These are phyloP conservation scores for Chytriomyces sp. DNA, from an alignment of 192 early-diverging fungal genomes.

Conservation along the genomic window DNA sequence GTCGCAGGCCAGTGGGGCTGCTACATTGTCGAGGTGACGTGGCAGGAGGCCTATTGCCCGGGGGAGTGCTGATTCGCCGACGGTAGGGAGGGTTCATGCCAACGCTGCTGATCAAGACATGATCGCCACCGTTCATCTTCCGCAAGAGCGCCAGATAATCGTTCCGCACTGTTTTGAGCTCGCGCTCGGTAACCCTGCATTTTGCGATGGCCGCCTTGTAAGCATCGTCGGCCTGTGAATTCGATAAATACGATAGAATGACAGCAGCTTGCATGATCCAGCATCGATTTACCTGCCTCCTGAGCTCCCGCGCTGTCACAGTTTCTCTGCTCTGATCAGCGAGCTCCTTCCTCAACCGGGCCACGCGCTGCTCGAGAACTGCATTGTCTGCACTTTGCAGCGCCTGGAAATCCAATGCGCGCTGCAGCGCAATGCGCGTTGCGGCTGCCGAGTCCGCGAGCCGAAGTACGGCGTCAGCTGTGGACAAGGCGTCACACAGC, in stretches of 20 bases:
- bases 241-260: neutral
- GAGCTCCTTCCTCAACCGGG: neutral
- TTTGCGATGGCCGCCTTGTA: neutral
- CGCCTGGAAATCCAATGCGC: no score
- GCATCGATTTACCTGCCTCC: neutral
- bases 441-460: no score
- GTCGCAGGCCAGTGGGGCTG: no score
- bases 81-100: no score
- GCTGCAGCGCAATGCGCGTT: no score
- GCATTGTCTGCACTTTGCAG: neutral
- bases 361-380: neutral
- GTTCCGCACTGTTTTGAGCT: neutral
- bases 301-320: neutral
- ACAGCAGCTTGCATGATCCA: neutral
- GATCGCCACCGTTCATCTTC: neutral
- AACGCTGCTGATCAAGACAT: neutral
- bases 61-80: no score
- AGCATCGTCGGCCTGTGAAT: neutral
- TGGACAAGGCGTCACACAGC: no score
- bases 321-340: neutral
- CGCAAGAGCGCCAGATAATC: neutral
- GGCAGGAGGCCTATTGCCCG: no score
- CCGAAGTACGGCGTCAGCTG: no score
- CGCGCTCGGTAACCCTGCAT: neutral
- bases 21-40: no score